Evolutionary conservation across 768 basidiomycete genomes (phyloP), one percentile per base, ranked within the genome.

Genomic region (Strobilomyces dryophilus): DNA sequence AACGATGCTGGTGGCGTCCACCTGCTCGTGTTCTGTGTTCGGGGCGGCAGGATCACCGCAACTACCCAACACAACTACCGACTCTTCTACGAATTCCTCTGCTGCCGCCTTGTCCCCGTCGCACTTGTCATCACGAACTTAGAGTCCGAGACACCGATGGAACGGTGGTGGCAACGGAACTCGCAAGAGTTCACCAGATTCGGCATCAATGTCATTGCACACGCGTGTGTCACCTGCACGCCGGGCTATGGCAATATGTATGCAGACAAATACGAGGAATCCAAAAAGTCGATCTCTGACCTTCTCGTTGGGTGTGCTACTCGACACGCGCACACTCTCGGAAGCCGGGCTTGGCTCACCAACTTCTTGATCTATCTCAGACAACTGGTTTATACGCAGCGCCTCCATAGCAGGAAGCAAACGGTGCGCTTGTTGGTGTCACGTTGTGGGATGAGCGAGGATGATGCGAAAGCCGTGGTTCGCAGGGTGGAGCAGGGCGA

Each of bases 71-170:
- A 72, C 35, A 75, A 74, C 56, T 77, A 74, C 60, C 55, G 56
- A 26, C 49, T 74, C 0, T 74, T 75, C 58, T 57, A 66, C 42
- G 67, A 76, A 32, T 67, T 74, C 37, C 66, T 77, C 37, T 77
- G 76, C 48, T 59, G 61, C 31, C 54, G 63, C 20, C 41, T 61
- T 35, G 76, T 78, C 20, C 75, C 76, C 3, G 66, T 71, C 37
- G 64, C 73, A 4, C 53, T 78, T 15, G 71, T 71, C 27, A 62
- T 77, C 35, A 77, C 73, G 4, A 70, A 76, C 46, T 52, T 77
- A 9, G 76, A 75, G 52, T 55, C 61, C 18, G 62, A 67, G 52
- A 57, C 61, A 14, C 58, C 55, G 37, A 71, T 71, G 68, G 71
- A 71, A 27, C 34, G 14, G 7, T 71, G 70, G 71, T 71, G 70